phyloP scores from a whole-genome alignment of 805 yeast genomes.

The Saturnispora galanensis region DNA sequence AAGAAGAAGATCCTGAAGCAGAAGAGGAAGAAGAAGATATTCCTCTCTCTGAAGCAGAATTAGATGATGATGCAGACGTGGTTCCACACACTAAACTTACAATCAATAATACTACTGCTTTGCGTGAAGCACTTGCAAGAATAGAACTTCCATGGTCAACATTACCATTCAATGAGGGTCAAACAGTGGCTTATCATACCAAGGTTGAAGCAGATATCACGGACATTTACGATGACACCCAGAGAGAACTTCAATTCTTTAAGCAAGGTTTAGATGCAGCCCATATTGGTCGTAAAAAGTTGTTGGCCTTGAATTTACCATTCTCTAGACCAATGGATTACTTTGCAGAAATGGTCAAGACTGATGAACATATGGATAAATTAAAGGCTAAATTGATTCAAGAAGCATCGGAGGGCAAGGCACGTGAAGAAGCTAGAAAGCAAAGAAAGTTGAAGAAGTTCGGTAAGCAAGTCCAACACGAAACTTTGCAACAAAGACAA shows the following conservation, averaged over 20 bases:
- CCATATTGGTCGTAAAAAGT: slow-evolving; percentile 53
- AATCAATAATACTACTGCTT: slow-evolving; percentile 78
- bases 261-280: slow-evolving; percentile 89
- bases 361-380: slow-evolving; percentile 96
- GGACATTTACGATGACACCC: slow-evolving; percentile 92
- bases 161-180: slow-evolving; percentile 76
- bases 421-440: slow-evolving; percentile 85
- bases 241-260: slow-evolving; percentile 90
- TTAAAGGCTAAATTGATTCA: slow-evolving; percentile 70
- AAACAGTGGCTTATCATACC: slow-evolving; percentile 52
- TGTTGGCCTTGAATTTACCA: slow-evolving; percentile 65
- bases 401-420: slow-evolving; percentile 74
- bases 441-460: slow-evolving; percentile 93
- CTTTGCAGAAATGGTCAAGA: slow-evolving; percentile 97
- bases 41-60: slow-evolving; percentile 82
- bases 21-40: slow-evolving; percentile 73
- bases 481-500: slow-evolving; percentile 86
- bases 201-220: slow-evolving; percentile 58
- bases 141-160: slow-evolving; percentile 56
- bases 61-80: slow-evolving; percentile 90
- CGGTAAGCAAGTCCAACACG: slow-evolving; percentile 94
- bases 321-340: slow-evolving; percentile 91
- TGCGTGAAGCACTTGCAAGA: slow-evolving; percentile 58
- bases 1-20: slow-evolving; percentile 35
- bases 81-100: slow-evolving; percentile 88